Conservation (phyloP, 2,329 filamentous ascomycete species). For the Pseudovirgaria hyperparasitica region DNA sequence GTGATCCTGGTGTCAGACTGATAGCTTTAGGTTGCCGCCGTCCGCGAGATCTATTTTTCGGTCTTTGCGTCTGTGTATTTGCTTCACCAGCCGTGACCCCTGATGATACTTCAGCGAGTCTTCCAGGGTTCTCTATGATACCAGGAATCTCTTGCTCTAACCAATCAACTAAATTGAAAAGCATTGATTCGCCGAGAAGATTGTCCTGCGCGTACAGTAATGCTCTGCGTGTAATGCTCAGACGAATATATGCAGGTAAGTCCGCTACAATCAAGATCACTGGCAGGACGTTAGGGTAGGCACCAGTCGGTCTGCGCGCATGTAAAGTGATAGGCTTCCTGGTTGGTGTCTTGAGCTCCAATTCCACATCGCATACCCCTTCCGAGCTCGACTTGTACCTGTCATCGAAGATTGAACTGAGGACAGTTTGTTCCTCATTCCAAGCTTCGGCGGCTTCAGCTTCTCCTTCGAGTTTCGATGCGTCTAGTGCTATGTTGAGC, state of each 20-base stretch:
- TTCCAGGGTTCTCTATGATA: slow-evolving; percentile 78
- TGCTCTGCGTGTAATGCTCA: slow-evolving; percentile 72
- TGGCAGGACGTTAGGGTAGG: slow-evolving; percentile 58
- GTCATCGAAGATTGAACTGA: slow-evolving; percentile 78
- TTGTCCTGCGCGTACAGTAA: slow-evolving; percentile 58
- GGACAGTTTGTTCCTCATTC: slow-evolving; percentile 72
- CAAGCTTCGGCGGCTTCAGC: slow-evolving; percentile 47
- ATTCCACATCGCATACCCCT: slow-evolving; percentile 56
- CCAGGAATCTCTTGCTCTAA: slow-evolving; percentile 68
- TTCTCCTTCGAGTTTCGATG: slow-evolving; percentile 30
- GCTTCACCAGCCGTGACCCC: slow-evolving; percentile 49
- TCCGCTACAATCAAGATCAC: slow-evolving; percentile 55
- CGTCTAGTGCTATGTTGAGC: slow-evolving; percentile 8
- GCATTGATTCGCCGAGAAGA: slow-evolving; percentile 74
- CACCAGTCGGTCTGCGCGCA: slow-evolving; percentile 53
- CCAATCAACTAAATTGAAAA: slow-evolving; percentile 87
- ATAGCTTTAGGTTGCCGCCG: slow-evolving; percentile 44
- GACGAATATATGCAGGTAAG: slow-evolving; percentile 82
- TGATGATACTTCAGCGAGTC: slow-evolving; percentile 69
- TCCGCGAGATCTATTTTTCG: slow-evolving; percentile 11
- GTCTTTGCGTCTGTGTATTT: slow-evolving; percentile 14
- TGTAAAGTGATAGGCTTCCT: slow-evolving; percentile 42
- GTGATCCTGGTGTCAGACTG: slow-evolving; percentile 46
- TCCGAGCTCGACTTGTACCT: slow-evolving; percentile 39
- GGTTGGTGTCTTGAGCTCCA: slow-evolving; percentile 37